Base-by-base conservation (phyloP, 2,329 filamentous ascomycete species). In the Diatrype stigma region DNA sequence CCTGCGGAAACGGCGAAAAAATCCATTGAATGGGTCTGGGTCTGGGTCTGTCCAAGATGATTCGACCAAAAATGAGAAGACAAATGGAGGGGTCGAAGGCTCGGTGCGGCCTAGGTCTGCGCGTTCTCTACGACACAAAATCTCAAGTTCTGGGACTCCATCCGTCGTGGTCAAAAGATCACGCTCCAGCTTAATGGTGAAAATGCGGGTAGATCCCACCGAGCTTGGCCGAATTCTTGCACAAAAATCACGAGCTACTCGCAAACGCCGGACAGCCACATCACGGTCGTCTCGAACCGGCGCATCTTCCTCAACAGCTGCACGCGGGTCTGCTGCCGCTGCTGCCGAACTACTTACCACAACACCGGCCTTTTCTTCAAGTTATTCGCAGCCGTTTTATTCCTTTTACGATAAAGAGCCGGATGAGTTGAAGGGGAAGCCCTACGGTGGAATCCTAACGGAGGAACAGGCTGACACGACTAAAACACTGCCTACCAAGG, bases 381-480 rank as follows among this genome's bases (percentile, higher is more conserved):
- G 70, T 40, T 92, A 89, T 63, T 83, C 84, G 1, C 87, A 90
- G 54, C 88, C 89, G 1, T 93, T 95, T 64, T 93, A 93, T 61
- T 89, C 89, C 0, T 92, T 96, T 57, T 87, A 88, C 54, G 93
- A 96, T 59, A 89, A 89, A 58, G 93, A 96, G 60, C 84, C 84
- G 17, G 92, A 96, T 53, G 92, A 97, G 62, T 75, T 85, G 37
- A 96, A 95, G 67, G 88, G 88, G 46, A 97, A 96, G 66, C 94
- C 94, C 0, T 99, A 97, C 58, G 94, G 94, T 26, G 94, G 94
- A 1, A 96, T 99, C 47, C 76, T 99, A 26, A 89, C 82, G 0
- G 93, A 97, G 68, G 78, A 79, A 0, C 93, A 99, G 67, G 92
- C 92, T 1, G 93, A 97, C 63, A 99, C 94, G 0, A 85, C 88